These are phyloP conservation scores for Xanthoceras sorbifolium DNA, from an alignment of 345 rosid genomes.

Conservation along the genomic window DNA sequence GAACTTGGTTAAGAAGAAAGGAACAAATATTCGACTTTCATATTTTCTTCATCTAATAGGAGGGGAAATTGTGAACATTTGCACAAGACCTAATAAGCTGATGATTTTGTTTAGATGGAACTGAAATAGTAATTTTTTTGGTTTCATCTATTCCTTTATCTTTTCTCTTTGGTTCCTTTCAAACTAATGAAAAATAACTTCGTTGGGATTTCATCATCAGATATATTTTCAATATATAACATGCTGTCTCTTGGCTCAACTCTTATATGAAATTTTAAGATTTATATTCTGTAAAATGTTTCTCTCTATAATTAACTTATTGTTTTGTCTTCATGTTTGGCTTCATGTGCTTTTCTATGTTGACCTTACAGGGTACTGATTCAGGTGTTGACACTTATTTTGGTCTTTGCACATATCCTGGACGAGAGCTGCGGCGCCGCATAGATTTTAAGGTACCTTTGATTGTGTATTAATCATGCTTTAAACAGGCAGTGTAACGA, in stretches of 20 bases:
- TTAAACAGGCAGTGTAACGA: neutral
- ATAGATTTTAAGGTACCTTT: conserved; percentile 80
- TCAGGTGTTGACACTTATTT: conserved; percentile 95
- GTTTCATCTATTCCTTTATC: neutral
- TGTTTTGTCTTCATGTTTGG: neutral
- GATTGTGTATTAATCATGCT: neutral
- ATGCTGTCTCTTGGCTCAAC: no score
- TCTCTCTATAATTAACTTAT: neutral
- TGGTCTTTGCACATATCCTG: conserved; percentile 89
- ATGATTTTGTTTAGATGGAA: neutral
- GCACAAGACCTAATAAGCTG: neutral
- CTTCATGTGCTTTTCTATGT: neutral
- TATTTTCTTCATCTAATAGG: neutral
- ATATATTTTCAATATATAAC: no score
- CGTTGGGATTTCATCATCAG: neutral
- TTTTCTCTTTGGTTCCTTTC: conserved; percentile 5
- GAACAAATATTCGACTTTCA: neutral
- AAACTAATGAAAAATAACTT: neutral
- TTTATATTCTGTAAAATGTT: neutral
- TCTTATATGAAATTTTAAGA: no score
- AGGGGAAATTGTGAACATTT: neutral
- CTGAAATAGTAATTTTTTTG: neutral
- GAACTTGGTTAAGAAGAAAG: neutral
- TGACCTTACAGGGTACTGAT: conserved; percentile 64
- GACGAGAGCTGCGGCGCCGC: conserved; percentile 75